Conservation (phyloP, 257 asterid genomes). For the Rhazya stricta region DNA sequence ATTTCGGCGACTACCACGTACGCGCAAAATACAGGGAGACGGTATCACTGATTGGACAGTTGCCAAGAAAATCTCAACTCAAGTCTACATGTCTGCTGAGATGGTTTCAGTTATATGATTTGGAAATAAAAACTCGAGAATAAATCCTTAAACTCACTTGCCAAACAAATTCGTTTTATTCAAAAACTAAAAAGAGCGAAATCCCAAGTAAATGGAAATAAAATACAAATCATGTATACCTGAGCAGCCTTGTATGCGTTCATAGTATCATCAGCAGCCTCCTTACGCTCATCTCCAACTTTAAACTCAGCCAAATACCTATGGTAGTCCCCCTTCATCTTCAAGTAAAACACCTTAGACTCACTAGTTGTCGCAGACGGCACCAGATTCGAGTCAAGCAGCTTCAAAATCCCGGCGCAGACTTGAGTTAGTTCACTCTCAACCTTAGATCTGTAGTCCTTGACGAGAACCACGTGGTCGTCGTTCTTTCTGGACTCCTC, state of each 20-base stretch:
- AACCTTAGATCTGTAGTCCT: conserved; percentile 43
- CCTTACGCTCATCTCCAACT: conserved; percentile 38
- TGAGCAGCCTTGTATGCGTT: conserved; percentile 43
- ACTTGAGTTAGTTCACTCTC: conserved; percentile 33
- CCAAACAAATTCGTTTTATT: background rate
- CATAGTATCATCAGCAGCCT: conserved; percentile 51
- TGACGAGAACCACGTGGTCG: conserved; percentile 38
- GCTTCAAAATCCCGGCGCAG: conserved; percentile 40
- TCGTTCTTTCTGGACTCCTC: conserved; percentile 50
- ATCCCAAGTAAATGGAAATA: background rate
- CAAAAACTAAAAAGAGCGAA: background rate
- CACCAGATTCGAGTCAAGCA: conserved; percentile 35
- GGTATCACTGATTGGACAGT: background rate
- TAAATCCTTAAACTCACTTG: background rate
- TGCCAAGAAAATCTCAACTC: background rate
- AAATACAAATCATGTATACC: conserved; percentile 18
- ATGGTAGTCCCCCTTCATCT: conserved; percentile 49
- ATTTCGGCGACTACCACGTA: background rate
- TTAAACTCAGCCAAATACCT: conserved; percentile 42
- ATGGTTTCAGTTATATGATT: background rate
- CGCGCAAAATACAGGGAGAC: background rate
- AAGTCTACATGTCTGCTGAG: background rate
- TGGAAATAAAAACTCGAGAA: background rate
- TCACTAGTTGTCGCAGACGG: conserved; percentile 38
- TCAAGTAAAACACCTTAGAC: conserved; percentile 44